Percentiles rank a stretch among this genome's conserved stretches.
These are phyloP conservation scores for Mucuna pruriens DNA, from an alignment of 306 rosid species.

Conservation along the genomic window DNA sequence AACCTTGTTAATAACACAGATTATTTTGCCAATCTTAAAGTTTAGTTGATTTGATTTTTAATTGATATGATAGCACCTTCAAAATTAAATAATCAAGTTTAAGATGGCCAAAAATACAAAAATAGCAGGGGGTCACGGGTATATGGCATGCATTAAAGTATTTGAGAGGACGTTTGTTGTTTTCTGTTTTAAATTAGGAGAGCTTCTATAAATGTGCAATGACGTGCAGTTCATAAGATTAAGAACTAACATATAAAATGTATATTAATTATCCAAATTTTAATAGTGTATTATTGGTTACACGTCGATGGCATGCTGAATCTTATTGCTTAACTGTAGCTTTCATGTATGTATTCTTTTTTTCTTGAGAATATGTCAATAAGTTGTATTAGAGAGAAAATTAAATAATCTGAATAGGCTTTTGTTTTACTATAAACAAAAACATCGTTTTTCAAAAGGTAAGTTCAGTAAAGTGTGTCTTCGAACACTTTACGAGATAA, in stretches of 20 bases:
- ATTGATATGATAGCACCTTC: neutral
- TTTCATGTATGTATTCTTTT: neutral
- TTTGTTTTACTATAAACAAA: neutral
- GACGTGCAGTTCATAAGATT: neutral
- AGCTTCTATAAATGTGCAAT: neutral
- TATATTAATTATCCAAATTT: neutral
- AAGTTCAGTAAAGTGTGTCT: too few species aligned
- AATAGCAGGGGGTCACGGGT: neutral
- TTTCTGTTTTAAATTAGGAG: neutral
- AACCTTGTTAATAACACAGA: neutral
- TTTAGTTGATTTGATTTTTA: neutral
- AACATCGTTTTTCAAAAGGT: too few species aligned
- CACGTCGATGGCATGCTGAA: neutral
- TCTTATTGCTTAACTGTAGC: neutral
- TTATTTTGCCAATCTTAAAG: neutral
- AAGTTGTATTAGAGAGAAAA: neutral
- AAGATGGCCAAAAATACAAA: neutral
- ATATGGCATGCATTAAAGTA: neutral
- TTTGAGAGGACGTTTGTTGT: neutral
- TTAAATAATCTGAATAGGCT: neutral
- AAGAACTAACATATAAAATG: neutral
- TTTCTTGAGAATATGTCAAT: neutral
- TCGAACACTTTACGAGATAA: too few species aligned
- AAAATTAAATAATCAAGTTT: neutral
- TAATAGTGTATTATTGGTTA: conserved; percentile 3